These are phyloP conservation scores for Conidiobolus incongruus DNA, from an alignment of 371 early-diverging fungal species.

Conservation along the genomic window DNA sequence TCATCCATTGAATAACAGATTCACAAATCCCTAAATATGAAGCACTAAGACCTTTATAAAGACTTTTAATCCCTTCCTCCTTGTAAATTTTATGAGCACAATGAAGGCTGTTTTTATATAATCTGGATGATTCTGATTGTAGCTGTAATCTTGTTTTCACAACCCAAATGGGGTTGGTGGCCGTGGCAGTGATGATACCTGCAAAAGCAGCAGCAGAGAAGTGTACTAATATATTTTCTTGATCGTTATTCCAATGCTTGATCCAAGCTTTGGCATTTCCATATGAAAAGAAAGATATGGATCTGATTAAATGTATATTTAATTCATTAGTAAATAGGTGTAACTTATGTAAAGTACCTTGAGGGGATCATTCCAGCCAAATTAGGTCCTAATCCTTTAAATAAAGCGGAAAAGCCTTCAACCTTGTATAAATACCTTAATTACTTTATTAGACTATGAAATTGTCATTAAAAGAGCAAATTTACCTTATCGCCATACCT, in stretches of 20 bases:
- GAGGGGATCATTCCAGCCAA: constrained; percentile 85
- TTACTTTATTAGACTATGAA: neutral
- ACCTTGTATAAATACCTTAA: constrained; percentile 37
- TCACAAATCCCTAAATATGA: constrained; percentile 54
- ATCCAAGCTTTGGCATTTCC: constrained; percentile 62
- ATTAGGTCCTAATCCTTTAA: constrained; percentile 84
- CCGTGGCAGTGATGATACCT: constrained; percentile 51
- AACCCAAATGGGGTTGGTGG: constrained; percentile 92
- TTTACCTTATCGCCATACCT: constrained; percentile 3
- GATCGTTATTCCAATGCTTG: constrained; percentile 42
- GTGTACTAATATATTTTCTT: constrained; percentile 62
- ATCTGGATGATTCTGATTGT: constrained; percentile 16
- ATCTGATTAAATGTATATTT: constrained; percentile 15
- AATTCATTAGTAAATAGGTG: neutral
- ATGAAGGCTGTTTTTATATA: constrained; percentile 51
- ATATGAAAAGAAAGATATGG: constrained; percentile 80
- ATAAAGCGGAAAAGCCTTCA: constrained; percentile 74
- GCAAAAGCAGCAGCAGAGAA: constrained; percentile 64
- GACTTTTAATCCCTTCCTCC: constrained; percentile 57
- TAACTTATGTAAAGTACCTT: constrained; percentile 24
- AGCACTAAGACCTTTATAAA: constrained; percentile 84
- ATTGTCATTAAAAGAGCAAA: neutral
- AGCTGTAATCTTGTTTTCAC: constrained; percentile 89
- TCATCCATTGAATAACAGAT: constrained; percentile 80
- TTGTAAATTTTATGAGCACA: constrained; percentile 39